These are phyloP conservation scores for Stephania yunnanensis DNA, from an alignment of 164 flowering plant genomes.

Conservation along the genomic window DNA sequence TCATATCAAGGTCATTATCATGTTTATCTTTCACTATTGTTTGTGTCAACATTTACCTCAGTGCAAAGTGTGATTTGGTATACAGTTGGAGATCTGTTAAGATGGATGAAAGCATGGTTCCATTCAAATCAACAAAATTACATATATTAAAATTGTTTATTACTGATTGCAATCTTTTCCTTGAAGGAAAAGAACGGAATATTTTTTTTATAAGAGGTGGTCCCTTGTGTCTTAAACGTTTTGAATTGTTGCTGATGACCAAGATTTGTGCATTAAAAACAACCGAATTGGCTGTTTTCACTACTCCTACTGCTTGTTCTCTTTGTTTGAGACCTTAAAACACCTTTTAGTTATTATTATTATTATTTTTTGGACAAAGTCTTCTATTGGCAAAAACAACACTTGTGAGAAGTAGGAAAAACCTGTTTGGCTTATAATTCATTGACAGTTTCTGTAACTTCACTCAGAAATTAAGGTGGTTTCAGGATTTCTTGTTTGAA, in stretches of 20 bases:
- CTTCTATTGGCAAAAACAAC: no score
- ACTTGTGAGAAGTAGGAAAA: no score
- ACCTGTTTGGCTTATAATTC: no score
- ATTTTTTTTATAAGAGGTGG: not conserved
- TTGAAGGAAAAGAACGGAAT: not conserved
- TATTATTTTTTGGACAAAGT: no score
- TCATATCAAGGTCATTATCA: constrained; percentile 82
- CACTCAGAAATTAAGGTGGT: no score
- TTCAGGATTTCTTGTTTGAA: no score
- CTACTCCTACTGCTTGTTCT: not conserved
- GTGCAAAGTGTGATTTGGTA: not conserved
- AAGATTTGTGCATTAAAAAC: not conserved
- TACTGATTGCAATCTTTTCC: not conserved
- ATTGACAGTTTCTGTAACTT: no score
- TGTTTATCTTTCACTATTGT: constrained; percentile 7
- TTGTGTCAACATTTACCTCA: not conserved
- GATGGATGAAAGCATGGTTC: not conserved
- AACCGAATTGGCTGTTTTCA: not conserved
- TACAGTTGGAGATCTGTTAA: not conserved
- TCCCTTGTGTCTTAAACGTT: not conserved
- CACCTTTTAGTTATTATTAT: no score
- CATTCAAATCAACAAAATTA: not conserved
- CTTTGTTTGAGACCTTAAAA: not conserved
- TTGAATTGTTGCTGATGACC: not conserved
- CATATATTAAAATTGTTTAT: not conserved